phyloP scores from a whole-genome alignment of 2,329 filamentous ascomycete genomes.

The Drechslerella stenobrocha region DNA sequence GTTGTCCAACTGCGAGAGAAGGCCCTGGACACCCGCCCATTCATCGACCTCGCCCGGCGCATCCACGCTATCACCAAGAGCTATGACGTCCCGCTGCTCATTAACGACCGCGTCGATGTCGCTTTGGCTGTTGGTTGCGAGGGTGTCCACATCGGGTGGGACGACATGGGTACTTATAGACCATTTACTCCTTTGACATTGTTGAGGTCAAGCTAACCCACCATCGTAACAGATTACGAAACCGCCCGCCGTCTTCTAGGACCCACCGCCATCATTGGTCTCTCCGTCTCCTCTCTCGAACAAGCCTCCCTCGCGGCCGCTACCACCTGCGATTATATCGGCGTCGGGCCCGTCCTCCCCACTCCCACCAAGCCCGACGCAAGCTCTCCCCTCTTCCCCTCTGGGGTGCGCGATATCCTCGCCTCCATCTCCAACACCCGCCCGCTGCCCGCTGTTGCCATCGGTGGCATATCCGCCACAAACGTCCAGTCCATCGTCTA shows the following conservation, averaged over 20 bases:
- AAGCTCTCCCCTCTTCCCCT: slow-evolving; percentile 60
- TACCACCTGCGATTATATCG: slow-evolving; percentile 84
- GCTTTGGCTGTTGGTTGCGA: slow-evolving; percentile 82
- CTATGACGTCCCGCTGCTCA: slow-evolving; percentile 75
- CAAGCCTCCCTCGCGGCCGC: slow-evolving; percentile 74
- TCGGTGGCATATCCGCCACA: slow-evolving; percentile 79
- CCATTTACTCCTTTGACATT: slow-evolving; percentile 24
- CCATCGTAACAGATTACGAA: slow-evolving; percentile 59
- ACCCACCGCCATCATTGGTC: slow-evolving; percentile 77
- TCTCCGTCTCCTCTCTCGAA: slow-evolving; percentile 74
- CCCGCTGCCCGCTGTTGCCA: slow-evolving; percentile 72
- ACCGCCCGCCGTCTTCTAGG: slow-evolving; percentile 75
- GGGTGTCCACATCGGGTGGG: slow-evolving; percentile 91
- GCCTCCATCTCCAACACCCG: slow-evolving; percentile 61
- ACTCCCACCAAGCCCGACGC: slow-evolving; percentile 69
- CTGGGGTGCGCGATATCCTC: slow-evolving; percentile 71
- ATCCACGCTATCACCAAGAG: slow-evolving; percentile 72
- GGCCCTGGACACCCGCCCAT: slow-evolving; percentile 70
- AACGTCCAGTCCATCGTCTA: slow-evolving; percentile 76
- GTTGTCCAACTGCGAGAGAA: slow-evolving; percentile 93
- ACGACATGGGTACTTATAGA: slow-evolving; percentile 83
- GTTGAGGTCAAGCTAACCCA: slow-evolving; percentile 8
- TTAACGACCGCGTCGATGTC: slow-evolving; percentile 92
- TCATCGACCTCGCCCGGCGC: slow-evolving; percentile 70
- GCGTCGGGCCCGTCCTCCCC: slow-evolving; percentile 84